Conservation (phyloP, 352 stramenopile genomes). For the Elongisporangium prolatum region DNA sequence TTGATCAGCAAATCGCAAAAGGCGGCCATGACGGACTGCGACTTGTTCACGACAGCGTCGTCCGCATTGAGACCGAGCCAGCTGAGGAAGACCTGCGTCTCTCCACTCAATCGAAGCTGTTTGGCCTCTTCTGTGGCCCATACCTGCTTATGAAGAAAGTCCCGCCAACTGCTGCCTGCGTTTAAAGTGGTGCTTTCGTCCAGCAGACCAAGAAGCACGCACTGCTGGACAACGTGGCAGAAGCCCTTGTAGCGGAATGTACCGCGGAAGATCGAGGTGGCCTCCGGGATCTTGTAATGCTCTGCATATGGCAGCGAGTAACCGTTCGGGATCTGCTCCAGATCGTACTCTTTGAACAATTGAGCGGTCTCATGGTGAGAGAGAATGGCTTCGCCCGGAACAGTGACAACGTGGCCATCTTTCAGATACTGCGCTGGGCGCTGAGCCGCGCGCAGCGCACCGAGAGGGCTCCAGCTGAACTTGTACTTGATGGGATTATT, state of each 20-base stretch:
- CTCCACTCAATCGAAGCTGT: constrained; percentile 11
- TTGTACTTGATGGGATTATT: constrained; percentile 92
- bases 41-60: constrained; percentile 8
- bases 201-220: constrained; percentile 69
- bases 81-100: constrained; percentile 25
- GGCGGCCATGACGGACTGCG: constrained; percentile 26
- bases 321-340: constrained; percentile 87
- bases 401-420: constrained; percentile 40
- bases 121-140: constrained; percentile 18
- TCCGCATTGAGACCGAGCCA: constrained; percentile 28
- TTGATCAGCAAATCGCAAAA: constrained; percentile 52
- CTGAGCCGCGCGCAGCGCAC: constrained; percentile 33
- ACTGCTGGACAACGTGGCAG: constrained; percentile 53
- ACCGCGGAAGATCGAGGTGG: constrained; percentile 68
- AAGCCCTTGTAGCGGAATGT: constrained; percentile 86
- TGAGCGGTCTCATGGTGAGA: constrained; percentile 24
- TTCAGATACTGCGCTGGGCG: constrained; percentile 54
- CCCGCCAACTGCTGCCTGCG: constrained; percentile 27
- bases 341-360: constrained; percentile 52
- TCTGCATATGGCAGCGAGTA: constrained; percentile 75
- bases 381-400: constrained; percentile 57
- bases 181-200: constrained; percentile 20
- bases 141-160: constrained; percentile 20
- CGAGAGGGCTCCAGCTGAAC: constrained; percentile 89
- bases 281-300: constrained; percentile 76